phyloP scores from a whole-genome alignment of 805 yeast species.

The Wickerhamomyces strasburgensis region DNA sequence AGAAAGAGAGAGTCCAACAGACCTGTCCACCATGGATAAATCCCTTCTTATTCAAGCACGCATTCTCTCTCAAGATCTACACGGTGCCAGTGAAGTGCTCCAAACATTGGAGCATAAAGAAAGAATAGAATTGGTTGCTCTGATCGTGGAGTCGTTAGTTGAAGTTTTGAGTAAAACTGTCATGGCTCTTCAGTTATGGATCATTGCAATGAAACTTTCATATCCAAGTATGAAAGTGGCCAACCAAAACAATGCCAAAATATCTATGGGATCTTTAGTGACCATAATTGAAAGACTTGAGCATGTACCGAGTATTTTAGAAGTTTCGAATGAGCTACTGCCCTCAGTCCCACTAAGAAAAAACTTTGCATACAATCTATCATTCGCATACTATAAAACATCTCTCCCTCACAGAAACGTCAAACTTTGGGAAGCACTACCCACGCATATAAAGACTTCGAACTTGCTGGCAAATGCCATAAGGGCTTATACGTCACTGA shows the following conservation, averaged over 20 bases:
- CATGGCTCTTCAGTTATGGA: constrained; percentile 10
- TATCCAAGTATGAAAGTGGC: constrained; percentile 8
- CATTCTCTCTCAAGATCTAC: too few species aligned
- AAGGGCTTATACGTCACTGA: constrained; percentile 8
- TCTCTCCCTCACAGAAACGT: constrained; percentile 2
- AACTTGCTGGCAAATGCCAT: constrained; percentile 5
- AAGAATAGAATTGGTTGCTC: too few species aligned
- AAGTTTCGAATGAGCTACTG: constrained; percentile 1
- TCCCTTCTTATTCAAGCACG: too few species aligned
- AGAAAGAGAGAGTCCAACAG: not conserved
- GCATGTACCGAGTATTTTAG: not conserved
- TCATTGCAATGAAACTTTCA: not conserved
- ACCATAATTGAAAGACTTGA: constrained; percentile 3
- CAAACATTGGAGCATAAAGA: too few species aligned
- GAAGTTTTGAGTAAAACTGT: not conserved
- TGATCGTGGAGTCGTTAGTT: not conserved
- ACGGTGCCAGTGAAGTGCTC: too few species aligned
- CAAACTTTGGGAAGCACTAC: constrained; percentile 6
- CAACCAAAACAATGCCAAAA: constrained; percentile 7
- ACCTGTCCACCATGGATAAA: too few species aligned
- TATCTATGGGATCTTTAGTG: constrained; percentile 1
- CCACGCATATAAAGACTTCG: not conserved
- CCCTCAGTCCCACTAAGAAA: not conserved
- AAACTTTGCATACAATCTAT: constrained; percentile 3
- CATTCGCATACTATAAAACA: constrained; percentile 10